A percentile compares a stretch with the other conserved stretches of the same genome.
Evolutionary conservation across 192 early-diverging fungal genomes (phyloP).

Genomic region (Coemansia sp.): DNA sequence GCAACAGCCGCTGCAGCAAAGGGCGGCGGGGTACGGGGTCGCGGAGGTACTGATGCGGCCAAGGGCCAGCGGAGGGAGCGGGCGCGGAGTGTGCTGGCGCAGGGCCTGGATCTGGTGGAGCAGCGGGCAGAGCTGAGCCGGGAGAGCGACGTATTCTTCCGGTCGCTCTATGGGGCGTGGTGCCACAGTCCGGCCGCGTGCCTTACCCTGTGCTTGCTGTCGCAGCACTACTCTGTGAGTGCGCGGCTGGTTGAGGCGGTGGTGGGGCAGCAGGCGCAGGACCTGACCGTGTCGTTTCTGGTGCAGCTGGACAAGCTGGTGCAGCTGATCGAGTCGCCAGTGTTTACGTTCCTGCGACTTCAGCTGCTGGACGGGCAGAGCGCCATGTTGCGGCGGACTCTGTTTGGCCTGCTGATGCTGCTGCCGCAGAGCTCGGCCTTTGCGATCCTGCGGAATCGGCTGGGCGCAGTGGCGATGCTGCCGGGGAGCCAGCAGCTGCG

Average conservation of each 20-base stretch:
- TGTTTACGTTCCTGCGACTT: conserved; percentile 91
- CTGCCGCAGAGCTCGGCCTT: conserved; percentile 95
- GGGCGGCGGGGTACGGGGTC: neutral
- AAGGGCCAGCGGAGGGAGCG: conserved; percentile 3
- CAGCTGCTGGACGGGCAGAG: conserved; percentile 88
- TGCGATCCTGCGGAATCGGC: conserved; percentile 88
- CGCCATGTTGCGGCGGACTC: conserved; percentile 83
- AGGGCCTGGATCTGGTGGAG: conserved; percentile 18
- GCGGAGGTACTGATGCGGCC: too few relatives aligned
- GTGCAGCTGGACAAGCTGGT: conserved; percentile 98
- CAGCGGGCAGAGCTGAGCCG: conserved; percentile 16
- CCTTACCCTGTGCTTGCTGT: conserved; percentile 87
- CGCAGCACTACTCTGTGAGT: conserved; percentile 95
- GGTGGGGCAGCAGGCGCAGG: conserved; percentile 75
- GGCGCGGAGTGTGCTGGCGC: conserved; percentile 5
- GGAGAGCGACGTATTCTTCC: conserved; percentile 76
- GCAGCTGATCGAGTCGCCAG: conserved; percentile 93
- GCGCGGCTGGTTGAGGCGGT: conserved; percentile 69
- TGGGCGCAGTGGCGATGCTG: conserved; percentile 67
- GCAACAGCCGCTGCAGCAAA: neutral
- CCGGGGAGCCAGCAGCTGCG: neutral
- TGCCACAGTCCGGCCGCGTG: conserved; percentile 94
- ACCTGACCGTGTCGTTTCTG: conserved; percentile 89
- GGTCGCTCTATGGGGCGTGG: conserved; percentile 86
- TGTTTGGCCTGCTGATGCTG: conserved; percentile 96